These are phyloP conservation scores for Pseudocercospora fijiensis DNA, from an alignment of 2,329 filamentous ascomycete genomes.

Conservation along the genomic window DNA sequence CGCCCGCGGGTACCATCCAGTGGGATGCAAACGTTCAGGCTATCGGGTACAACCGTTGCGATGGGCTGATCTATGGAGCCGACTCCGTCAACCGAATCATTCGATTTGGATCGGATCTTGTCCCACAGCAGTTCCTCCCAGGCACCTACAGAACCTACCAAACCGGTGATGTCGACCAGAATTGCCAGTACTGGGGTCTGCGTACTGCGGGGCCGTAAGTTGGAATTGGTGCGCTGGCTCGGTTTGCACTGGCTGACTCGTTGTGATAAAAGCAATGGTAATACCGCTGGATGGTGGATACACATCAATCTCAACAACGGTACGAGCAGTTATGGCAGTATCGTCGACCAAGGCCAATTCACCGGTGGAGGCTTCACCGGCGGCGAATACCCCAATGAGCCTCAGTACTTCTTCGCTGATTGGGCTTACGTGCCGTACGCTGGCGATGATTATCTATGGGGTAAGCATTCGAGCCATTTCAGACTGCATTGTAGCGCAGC, in stretches of 20 bases:
- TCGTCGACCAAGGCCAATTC: slow-evolving; percentile 1
- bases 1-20: not conserved
- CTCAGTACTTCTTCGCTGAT: slow-evolving; percentile 11
- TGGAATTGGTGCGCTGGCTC: not conserved
- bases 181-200: slow-evolving; percentile 11
- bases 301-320: slow-evolving; percentile 5
- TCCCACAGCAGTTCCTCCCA: not conserved
- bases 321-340: slow-evolving; percentile 8
- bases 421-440: slow-evolving; percentile 15
- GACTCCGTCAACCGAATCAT: not conserved
- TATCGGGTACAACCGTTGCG: slow-evolving; percentile 13
- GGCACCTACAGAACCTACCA: not conserved
- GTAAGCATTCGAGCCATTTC: not conserved
- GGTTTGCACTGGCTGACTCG: not conserved
- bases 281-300: not conserved
- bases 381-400: not conserved
- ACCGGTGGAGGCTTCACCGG: not conserved
- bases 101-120: slow-evolving; percentile 8
- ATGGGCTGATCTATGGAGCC: slow-evolving; percentile 10
- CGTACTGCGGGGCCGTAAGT: not conserved
- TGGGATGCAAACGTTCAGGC: slow-evolving; percentile 3
- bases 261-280: not conserved
- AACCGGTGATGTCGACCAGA: slow-evolving; percentile 11
- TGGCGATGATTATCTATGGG: slow-evolving; percentile 6
- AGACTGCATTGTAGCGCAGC: not conserved